Conservation (phyloP, 352 stramenopile genomes). For the Globisporangium alternatum region DNA sequence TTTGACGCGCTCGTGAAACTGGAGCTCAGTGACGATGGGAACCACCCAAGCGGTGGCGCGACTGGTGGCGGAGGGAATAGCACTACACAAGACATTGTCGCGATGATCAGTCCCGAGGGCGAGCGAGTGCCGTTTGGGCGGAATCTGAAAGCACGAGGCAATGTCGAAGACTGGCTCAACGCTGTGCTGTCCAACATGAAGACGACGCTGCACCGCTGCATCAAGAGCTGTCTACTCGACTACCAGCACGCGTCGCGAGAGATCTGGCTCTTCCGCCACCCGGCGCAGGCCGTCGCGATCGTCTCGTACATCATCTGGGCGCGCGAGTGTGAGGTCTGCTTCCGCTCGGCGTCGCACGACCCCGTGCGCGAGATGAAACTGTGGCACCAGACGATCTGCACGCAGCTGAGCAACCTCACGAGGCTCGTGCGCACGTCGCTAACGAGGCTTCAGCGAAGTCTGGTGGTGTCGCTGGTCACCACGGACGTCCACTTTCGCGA, state of each 20-base stretch:
- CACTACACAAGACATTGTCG: conserved; percentile 55
- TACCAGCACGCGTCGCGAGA: conserved; percentile 83
- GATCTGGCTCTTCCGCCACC: conserved; percentile 85
- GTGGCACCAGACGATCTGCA: conserved; percentile 71
- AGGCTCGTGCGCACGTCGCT: conserved; percentile 61
- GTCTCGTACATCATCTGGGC: conserved; percentile 89
- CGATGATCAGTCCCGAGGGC: conserved; percentile 80
- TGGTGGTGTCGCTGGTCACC: conserved; percentile 70
- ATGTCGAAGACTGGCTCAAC: conserved; percentile 87
- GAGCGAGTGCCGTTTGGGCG: conserved; percentile 74
- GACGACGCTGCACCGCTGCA: conserved; percentile 54
- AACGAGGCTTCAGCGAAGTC: conserved; percentile 44
- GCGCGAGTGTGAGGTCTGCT: conserved; percentile 65
- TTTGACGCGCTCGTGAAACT: conserved; percentile 82
- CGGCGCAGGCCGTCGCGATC: conserved; percentile 88
- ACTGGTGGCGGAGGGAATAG: not conserved
- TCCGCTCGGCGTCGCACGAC: conserved; percentile 46
- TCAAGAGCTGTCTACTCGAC: conserved; percentile 82
- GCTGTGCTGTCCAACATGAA: conserved; percentile 75
- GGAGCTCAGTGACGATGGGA: conserved; percentile 57
- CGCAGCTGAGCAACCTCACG: conserved; percentile 62
- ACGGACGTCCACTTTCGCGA: conserved; percentile 80
- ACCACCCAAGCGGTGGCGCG: conserved; percentile 6
- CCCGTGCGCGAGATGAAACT: conserved; percentile 46
- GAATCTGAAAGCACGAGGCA: conserved; percentile 77